These are phyloP conservation scores for Penicillium decumbens DNA, from an alignment of 2,329 filamentous ascomycete species.

Conservation along the genomic window DNA sequence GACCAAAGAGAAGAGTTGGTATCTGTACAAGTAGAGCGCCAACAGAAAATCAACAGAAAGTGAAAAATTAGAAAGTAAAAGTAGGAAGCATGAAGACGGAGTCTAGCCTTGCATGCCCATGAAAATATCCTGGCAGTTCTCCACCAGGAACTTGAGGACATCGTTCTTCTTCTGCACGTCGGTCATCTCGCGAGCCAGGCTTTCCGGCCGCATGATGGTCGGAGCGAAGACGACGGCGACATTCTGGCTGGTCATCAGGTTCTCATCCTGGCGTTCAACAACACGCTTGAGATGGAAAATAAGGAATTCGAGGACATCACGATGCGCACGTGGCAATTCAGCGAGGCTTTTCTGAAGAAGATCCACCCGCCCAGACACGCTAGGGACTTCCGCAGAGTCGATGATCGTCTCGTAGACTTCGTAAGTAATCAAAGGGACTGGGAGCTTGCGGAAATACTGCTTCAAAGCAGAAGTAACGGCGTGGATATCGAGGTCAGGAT, in stretches of 20 bases:
- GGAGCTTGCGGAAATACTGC: constrained; percentile 94
- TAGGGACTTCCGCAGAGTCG: constrained; percentile 61
- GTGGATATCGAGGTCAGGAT: constrained; percentile 89
- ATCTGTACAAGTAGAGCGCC: constrained; percentile 25
- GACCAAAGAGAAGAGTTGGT: constrained; percentile 13
- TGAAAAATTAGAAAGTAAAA: constrained; percentile 1
- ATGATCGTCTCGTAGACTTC: constrained; percentile 87
- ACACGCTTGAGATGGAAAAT: constrained; percentile 90
- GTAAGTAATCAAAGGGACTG: constrained; percentile 82
- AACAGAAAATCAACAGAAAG: background rate
- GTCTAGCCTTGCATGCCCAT: constrained; percentile 35
- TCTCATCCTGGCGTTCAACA: constrained; percentile 74
- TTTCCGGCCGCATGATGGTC: constrained; percentile 90
- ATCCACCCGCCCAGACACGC: constrained; percentile 62
- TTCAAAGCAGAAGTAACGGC: constrained; percentile 93
- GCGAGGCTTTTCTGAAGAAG: constrained; percentile 70
- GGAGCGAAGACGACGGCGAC: constrained; percentile 95
- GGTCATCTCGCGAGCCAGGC: constrained; percentile 88
- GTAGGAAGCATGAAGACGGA: background rate
- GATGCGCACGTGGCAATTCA: constrained; percentile 75
- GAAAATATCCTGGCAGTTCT: constrained; percentile 82
- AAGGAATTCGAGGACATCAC: constrained; percentile 85
- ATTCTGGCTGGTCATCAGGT: constrained; percentile 95
- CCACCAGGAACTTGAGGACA: constrained; percentile 87
- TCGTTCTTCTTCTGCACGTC: constrained; percentile 93